Percentiles rank a stretch among this genome's conserved stretches.
Evolutionary conservation across 2,329 filamentous ascomycete species (phyloP).

Genomic region (Monosporascus ibericus): DNA sequence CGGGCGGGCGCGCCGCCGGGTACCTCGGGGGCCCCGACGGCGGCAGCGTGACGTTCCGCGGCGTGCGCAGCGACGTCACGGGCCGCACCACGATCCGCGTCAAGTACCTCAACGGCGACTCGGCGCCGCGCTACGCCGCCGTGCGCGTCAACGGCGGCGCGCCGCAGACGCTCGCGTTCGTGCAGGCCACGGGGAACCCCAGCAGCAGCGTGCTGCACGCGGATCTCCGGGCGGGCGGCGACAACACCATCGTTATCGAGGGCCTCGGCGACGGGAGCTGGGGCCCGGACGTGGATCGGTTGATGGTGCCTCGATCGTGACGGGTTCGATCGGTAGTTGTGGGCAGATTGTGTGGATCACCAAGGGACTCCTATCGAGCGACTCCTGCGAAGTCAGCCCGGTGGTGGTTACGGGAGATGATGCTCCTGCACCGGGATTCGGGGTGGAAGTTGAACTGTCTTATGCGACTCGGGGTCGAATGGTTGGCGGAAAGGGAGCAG

Average conservation of each 20-base stretch:
- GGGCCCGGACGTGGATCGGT: conserved; percentile 47
- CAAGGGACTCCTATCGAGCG: no score
- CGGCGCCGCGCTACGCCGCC: conserved; percentile 42
- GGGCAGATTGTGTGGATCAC: no score
- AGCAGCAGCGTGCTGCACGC: conserved; percentile 41
- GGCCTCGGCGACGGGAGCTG: conserved; percentile 31
- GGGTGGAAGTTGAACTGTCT: no score
- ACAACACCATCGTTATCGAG: conserved; percentile 44
- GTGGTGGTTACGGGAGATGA: no score
- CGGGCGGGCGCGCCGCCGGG: neutral
- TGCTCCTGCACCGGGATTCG: no score
- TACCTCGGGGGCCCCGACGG: conserved; percentile 32
- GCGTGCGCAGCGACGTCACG: conserved; percentile 36
- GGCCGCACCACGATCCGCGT: conserved; percentile 47
- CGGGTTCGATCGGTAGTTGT: no score
- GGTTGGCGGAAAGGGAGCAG: no score
- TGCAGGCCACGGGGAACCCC: conserved; percentile 40
- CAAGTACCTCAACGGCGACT: conserved; percentile 52
- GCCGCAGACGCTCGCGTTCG: conserved; percentile 45
- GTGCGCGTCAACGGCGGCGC: conserved; percentile 50
- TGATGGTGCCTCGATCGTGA: conserved; percentile 40
- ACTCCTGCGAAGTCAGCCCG: no score
- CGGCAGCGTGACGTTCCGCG: conserved; percentile 41
- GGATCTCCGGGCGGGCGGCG: conserved; percentile 37
- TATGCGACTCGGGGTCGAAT: no score